Base-by-base conservation (phyloP, 495 filamentous ascomycete species). In the Hyaloscypha bicolor region DNA sequence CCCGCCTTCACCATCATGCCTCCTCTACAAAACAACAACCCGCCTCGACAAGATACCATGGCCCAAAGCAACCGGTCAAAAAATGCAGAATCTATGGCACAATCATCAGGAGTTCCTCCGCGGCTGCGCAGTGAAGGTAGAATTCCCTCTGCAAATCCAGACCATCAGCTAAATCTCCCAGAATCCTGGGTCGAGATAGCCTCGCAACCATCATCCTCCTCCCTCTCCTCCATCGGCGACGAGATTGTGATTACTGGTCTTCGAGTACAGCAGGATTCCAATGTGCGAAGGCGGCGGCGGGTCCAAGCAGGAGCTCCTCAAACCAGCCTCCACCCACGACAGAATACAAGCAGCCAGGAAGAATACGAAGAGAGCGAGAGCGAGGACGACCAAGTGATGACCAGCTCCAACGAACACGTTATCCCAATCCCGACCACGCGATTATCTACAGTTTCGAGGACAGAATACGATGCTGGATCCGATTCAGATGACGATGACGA, bases 141-240 rank as follows among this genome's bases (percentile, higher is more conserved):
- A 60, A 19, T 19, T 12, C 21, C 21, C 9, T 32, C 31, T 32
- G 11, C 14, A 0, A 45, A 12, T 31, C 39, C 19, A 12, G 9
- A 53, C 19, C 48, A 0, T 60, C 8, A 52, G 48, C 66, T 67
- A 59, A 67, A 37, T 6, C 35, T 6, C n/a, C 55, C 74, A 94
- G 95, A 97, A 79, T 97, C 94, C 2, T 99, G 95, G 95, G 88
- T 99, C 74, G 95, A 99, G 76, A 88, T 99, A 64, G 85, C 91
- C 55, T 98, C 95, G 2, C 92, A 96, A 65, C 93, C 94, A 25
- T 97, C 94, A 1, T 87, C 86, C 16, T 94, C 94, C 11, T 96
- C 95, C 16, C 80, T 95, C n/a, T 97, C 94, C 14, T 96, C 93
- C 22, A 89, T 90, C 60, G 90, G 84, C 66, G 93, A 96, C 61